Base-by-base conservation (phyloP, 2,329 filamentous ascomycete genomes). In the Ophiostoma himal-ulmi region DNA sequence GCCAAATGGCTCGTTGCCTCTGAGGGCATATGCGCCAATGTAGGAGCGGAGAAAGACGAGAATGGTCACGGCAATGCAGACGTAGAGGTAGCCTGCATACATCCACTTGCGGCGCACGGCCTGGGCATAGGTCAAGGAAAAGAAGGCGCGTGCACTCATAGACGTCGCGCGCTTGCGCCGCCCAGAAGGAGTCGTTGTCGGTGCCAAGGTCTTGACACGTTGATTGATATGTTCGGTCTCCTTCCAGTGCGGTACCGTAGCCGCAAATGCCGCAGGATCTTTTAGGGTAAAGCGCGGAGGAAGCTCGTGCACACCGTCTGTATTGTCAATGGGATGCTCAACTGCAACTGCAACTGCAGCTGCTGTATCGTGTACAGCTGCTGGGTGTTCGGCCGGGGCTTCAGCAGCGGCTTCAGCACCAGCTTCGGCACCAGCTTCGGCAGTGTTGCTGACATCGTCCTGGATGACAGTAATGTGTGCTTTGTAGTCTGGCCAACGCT, bases 71-170 rank as follows among this genome's bases (percentile, higher is more conserved):
- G 89, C 69, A 8, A 96, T 86, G 67, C 87, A 85, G 0, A 83
- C 71, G 78, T 97, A 97, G 22, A 93, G 88, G 76, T 92, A 95
- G 0, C 82, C 78, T 2, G 95, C 93, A 77, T 97, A 98, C 0
- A 91, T 74, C 90, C 92, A 96, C 78, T 94, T 96, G 57, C 93
- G 86, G 13, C 88, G 77, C 5, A 84, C 83, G 1, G 94, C 94
- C 81, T 98, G 91, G 17, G 85, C 83, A 44, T 91, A 86, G 0
- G 94, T 97, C 67, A 98, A 84, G 2, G 90, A 88, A 73, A 96
- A 87, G 76, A 93, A 96, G 0, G 91, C 88, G 37, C 90, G 86
- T 41, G 92, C 79, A 41, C 85, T 88, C 14, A 85, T 83, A 0
- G 90, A 89, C 68, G 87, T 84, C 2, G 86, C 84, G 72, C 89